Base-by-base conservation (phyloP, 2,329 filamentous ascomycete species). In the Fusarium globosum region DNA sequence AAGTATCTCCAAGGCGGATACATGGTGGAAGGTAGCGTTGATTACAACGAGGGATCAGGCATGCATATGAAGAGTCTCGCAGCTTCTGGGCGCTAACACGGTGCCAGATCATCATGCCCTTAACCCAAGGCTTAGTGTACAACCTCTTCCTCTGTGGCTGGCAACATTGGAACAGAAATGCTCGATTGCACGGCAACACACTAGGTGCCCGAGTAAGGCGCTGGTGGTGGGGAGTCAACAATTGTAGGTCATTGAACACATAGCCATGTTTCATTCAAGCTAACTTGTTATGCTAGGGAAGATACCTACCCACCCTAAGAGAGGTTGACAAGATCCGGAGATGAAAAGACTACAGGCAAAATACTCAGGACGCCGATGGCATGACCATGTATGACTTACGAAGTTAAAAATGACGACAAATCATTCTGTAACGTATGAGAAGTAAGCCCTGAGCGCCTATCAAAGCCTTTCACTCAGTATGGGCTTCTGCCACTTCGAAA, bases 221-320 rank as follows among this genome's bases (percentile, higher is more conserved):
- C 74, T 98, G 96, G 96, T 99, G 96, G 96, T 98, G 94, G 85
- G 90, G 89, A 28, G 93, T 97, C 23, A 98, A 98, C 80, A 94
- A 97, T 79, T 98, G 68, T 70, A 61, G 39, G 55, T 41, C 23
- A 30, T 20, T 7, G 16, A 28, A 53, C 26, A 6, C 23, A 36
- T n/a, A 10, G 13, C 20, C 23, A 28, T 41, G 13, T 12, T 23
- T 30, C 16, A 6, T 35, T 39, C n/a, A 18, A 60, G 30, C 67
- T 69, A 70, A 69, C 38, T 53, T 23, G 7, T 26, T 36, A 15
- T 26, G 21, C 23, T 23, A 69, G 67, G 96, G 96, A 87, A 88
- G 55, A 82, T 96, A 65, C 92, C 92, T 79, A 83, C 62, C 72
- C 75, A 71, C 49, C 41, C 41, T 23, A 74, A 58, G 45, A 63